Conservation (phyloP, 1,284 basidiomycete species). For the Bondarzewia mesenterica region DNA sequence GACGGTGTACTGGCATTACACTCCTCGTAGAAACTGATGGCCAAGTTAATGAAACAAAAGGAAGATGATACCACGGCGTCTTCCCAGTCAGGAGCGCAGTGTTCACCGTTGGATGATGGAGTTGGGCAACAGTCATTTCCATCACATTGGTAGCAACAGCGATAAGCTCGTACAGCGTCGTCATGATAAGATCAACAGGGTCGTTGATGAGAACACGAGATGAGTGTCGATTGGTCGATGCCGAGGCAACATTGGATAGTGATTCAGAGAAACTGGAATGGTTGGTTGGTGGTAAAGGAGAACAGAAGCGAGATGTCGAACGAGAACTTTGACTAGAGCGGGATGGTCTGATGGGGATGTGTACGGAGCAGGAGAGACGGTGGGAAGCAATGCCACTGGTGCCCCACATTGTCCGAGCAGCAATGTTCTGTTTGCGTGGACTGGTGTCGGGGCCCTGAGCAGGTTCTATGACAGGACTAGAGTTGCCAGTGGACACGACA, state of each 20-base stretch:
- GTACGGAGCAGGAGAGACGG: no score
- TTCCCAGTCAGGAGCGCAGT: no score
- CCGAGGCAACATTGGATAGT: slow-evolving; percentile 26
- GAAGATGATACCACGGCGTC: no score
- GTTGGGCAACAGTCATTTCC: slow-evolving; percentile 81
- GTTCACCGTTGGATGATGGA: slow-evolving; percentile 79
- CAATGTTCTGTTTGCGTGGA: no score
- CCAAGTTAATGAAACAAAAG: no score
- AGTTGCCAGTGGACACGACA: no score
- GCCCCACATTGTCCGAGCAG: no score
- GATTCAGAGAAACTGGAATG: slow-evolving; percentile 61
- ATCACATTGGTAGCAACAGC: slow-evolving; percentile 90
- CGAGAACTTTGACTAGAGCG: slow-evolving; percentile 83
- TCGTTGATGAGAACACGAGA: slow-evolving; percentile 70
- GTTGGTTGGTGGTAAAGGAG: slow-evolving; percentile 71
- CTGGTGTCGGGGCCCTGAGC: no score
- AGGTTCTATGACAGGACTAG: no score
- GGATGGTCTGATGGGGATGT: slow-evolving; percentile 52
- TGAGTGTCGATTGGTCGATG: slow-evolving; percentile 50
- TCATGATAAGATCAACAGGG: slow-evolving; percentile 83
- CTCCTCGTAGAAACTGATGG: no score
- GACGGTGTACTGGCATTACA: no score
- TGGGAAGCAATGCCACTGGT: no score
- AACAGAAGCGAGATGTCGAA: slow-evolving; percentile 91
- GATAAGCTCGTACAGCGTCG: slow-evolving; percentile 87